phyloP scores from a whole-genome alignment of 768 basidiomycete species.

The Amylocystis lapponica region DNA sequence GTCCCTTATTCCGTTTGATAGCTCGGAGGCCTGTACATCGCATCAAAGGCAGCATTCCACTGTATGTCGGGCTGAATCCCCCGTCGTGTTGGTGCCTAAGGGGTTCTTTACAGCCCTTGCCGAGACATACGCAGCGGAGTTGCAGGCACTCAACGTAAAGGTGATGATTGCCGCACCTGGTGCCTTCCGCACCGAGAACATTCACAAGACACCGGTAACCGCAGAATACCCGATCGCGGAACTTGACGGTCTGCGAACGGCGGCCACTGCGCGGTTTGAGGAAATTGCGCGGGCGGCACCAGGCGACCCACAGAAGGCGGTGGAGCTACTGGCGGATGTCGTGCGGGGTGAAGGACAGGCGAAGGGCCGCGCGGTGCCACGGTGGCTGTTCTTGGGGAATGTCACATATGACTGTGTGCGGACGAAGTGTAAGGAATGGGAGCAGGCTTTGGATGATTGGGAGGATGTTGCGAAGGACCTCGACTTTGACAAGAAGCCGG shows the following conservation, averaged over 20 bases:
- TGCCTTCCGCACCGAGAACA: slow-evolving; percentile 54
- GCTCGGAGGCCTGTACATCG: slow-evolving; percentile 29
- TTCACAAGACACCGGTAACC: slow-evolving; percentile 32
- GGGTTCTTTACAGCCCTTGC: slow-evolving; percentile 36
- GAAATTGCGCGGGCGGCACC: slow-evolving; percentile 38
- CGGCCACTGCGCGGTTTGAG: slow-evolving; percentile 26
- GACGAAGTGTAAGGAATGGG: slow-evolving; percentile 39
- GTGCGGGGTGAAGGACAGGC: slow-evolving; percentile 49
- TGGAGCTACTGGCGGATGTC: slow-evolving; percentile 39
- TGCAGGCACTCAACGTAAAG: slow-evolving; percentile 50
- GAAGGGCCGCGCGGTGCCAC: slow-evolving; percentile 40
- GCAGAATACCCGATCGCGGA: slow-evolving; percentile 38
- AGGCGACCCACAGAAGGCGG: slow-evolving; percentile 56
- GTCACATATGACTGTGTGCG: slow-evolving; percentile 50
- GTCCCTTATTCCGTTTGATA: not conserved
- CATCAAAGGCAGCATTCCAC: slow-evolving; percentile 38
- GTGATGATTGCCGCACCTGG: slow-evolving; percentile 55
- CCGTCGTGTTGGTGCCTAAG: not conserved
- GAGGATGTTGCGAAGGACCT: slow-evolving; percentile 35
- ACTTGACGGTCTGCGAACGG: slow-evolving; percentile 40
- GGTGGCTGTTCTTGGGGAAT: slow-evolving; percentile 43
- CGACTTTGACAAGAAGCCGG: slow-evolving; percentile 20
- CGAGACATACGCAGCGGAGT: slow-evolving; percentile 48
- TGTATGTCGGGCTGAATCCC: slow-evolving; percentile 15
- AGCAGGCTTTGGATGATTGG: slow-evolving; percentile 49